Evolutionary conservation across 164 flowering plant genomes (phyloP), one percentile per base, ranked within the genome.

Genomic region (Tinospora cordifolia): DNA sequence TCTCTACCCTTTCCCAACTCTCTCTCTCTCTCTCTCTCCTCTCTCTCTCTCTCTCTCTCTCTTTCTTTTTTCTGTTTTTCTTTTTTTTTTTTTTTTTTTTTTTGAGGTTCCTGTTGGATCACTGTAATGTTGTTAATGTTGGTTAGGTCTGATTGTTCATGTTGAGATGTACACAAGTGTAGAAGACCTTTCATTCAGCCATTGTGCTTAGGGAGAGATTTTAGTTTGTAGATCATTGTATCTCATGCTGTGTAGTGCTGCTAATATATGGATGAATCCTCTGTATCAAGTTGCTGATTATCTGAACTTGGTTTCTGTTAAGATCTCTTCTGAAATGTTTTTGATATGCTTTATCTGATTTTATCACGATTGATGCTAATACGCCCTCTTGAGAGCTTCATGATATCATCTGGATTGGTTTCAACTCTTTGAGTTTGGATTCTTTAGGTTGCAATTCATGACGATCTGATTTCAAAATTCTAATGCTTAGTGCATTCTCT

Each of bases 81-180:
- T n/a, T n/a, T n/a, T n/a, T n/a, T n/a, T n/a, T n/a, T n/a, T n/a
- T n/a, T n/a, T 44, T 15, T 7, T 8, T 24, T 26, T n/a, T 24
- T 49, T 38, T n/a, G 13, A 11, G 19, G 34, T 49, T 62, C 9
- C 66, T 65, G 11, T 34, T 38, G 54, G 63, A 49, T 49, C 68
- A 67, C 41, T 71, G 73, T 67, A 66, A 63, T 75, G 22, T 54
- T 62, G 17, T 46, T 24, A 21, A 62, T 59, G 62, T 22, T 62
- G 51, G 62, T 24, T 70, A n/a, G 67, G 49, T 63, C 68, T 74
- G 69, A 70, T 75, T 75, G 66, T 62, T 62, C 65, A 8, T 67
- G 64, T 41, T 26, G 67, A 68, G 13, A 69, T 67, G 74, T 75
- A 66, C 54, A 46, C 13, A 67, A 30, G 72, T 71, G 63, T 63